Base-by-base conservation (phyloP, 441 rosid genomes). In the Populus tomentosa region DNA sequence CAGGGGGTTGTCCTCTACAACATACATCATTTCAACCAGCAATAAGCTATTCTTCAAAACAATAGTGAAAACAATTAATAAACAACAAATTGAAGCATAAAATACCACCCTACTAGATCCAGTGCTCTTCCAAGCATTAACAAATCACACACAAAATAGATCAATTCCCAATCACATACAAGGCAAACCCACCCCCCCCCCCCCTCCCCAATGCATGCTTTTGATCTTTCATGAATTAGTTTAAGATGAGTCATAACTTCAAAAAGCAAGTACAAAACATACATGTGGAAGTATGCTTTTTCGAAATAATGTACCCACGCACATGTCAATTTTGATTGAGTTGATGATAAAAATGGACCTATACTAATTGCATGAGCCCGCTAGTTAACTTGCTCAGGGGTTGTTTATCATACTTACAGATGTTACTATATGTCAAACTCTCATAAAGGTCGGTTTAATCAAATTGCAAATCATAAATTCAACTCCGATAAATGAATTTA, bases 1-100 rank as follows among this genome's bases (percentile, higher is more conserved):
- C 99, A 77, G 99, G 98, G 77, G 99, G 99, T 82, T 94, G 97
- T 71, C 85, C 90, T 80, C 99, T 97, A 87, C 83, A 84, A 82
- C 26, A 26, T 26, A 26, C 26, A 26, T 26, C 72, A 89, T 75
- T 69, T 80, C 78, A 86, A 86, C 32, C 82, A 67, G 30, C 68
- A 46, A 46, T 46, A 46, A 46, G 56, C 56, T 46, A 46, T 46
- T 14, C 56, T 46, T 46, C 18, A 46, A 46, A 46, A 13, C 18
- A 46, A 46, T 46, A 46, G 56, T 26, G 18, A 28, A 23, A 26
- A 24, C 28, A 6, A 36, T 32, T 20, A 26, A 67, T 3, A 26
- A 26, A 40, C 28, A n/a, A 33, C 20, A 68, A 14, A 18, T 36
- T 62, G 36, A 69, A 62, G 62, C 28, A 20, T n/a, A 38, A 35